Percentiles rank a stretch among this genome's conserved stretches.
phyloP scores from a whole-genome alignment of 1,139 yeast genomes.

The Pichia cactophila region DNA sequence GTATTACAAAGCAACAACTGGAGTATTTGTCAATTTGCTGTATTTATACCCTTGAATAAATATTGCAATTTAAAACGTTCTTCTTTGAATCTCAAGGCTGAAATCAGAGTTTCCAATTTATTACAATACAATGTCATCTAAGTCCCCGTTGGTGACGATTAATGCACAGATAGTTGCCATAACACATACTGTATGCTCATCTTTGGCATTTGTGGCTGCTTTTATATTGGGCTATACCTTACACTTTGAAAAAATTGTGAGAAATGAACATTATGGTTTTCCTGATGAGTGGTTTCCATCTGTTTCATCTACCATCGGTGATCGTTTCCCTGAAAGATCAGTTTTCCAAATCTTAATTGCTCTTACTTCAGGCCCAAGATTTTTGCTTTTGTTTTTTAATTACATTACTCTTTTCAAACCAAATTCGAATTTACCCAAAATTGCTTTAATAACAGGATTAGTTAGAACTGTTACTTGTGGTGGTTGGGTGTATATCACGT shows the following conservation, averaged over 20 bases:
- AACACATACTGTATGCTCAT: conserved; percentile 66
- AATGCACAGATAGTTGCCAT: conserved; percentile 62
- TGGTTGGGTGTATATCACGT: conserved; percentile 96
- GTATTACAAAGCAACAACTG: too few species aligned
- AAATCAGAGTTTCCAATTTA: background rate
- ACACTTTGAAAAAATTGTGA: conserved; percentile 81
- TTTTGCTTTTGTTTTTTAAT: conserved; percentile 58
- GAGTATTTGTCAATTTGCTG: too few species aligned
- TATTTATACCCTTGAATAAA: too few species aligned
- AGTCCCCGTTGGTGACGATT: conserved; percentile 22
- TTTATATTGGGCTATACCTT: conserved; percentile 61
- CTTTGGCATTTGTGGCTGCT: conserved; percentile 67
- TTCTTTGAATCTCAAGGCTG: too few species aligned
- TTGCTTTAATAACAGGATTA: conserved; percentile 52
- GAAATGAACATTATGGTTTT: conserved; percentile 78
- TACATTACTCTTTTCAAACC: conserved; percentile 38
- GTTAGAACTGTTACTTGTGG: conserved; percentile 90
- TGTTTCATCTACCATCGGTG: conserved; percentile 95
- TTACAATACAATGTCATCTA: background rate
- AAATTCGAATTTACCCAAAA: conserved; percentile 37
- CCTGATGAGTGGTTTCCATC: conserved; percentile 99
- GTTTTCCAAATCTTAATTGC: conserved; percentile 81
- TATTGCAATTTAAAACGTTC: too few species aligned
- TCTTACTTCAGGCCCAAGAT: conserved; percentile 79
- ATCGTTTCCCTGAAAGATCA: conserved; percentile 90